A percentile compares a stretch with the other conserved stretches of the same genome.
Conservation (phyloP, 2,329 filamentous ascomycete species). For the Aspergillus sp. region DNA sequence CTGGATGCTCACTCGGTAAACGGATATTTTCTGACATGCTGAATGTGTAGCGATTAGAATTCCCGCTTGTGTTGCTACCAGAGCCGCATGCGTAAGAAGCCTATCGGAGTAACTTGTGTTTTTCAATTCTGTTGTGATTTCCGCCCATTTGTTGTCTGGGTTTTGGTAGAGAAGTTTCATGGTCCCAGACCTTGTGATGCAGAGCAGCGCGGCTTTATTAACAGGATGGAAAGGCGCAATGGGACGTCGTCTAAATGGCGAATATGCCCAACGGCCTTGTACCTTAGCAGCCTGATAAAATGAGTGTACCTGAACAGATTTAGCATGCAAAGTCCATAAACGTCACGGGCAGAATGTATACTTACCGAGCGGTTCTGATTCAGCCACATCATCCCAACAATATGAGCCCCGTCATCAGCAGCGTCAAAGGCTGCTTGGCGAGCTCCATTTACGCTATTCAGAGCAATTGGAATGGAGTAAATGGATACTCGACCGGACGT, state of each 20-base stretch:
- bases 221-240: conserved; percentile 68
- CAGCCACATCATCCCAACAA: conserved; percentile 88
- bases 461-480: conserved; percentile 66
- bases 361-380: conserved; percentile 54
- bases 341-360: neutral
- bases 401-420: conserved; percentile 70
- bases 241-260: conserved; percentile 64
- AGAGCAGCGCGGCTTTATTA: conserved; percentile 71
- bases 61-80: conserved; percentile 69
- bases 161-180: conserved; percentile 78
- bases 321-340: neutral
- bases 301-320: conserved; percentile 36
- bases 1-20: conserved; percentile 71
- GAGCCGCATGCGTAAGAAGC: conserved; percentile 74
- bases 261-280: conserved; percentile 66
- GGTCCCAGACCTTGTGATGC: conserved; percentile 71
- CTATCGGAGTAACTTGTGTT: conserved; percentile 70
- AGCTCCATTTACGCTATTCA: conserved; percentile 69
- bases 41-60: conserved; percentile 42
- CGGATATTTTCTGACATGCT: conserved; percentile 68
- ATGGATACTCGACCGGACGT: conserved; percentile 74
- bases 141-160: conserved; percentile 68
- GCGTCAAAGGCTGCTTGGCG: conserved; percentile 66
- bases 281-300: conserved; percentile 64
- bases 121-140: conserved; percentile 72